Percentiles rank a stretch among this genome's conserved stretches.
phyloP scores from a whole-genome alignment of 2,329 filamentous ascomycete species.

The Colletotrichum sidae region DNA sequence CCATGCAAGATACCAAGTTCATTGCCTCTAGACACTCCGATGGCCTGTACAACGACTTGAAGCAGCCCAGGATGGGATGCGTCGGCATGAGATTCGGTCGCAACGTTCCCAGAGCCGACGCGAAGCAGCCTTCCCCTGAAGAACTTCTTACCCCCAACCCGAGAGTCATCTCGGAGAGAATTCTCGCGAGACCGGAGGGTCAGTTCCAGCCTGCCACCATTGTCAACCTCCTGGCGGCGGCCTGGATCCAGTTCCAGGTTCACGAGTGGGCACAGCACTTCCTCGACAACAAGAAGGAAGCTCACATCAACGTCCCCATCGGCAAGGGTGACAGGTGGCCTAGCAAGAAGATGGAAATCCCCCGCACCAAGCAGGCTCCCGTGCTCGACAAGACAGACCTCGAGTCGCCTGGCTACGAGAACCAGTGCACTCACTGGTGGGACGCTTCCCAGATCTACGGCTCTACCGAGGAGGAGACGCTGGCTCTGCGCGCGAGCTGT shows the following conservation, averaged over 20 bases:
- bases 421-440: conserved; percentile 58
- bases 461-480: conserved; percentile 51
- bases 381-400: conserved; percentile 49
- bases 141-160: conserved; percentile 55
- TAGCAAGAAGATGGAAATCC: conserved; percentile 48
- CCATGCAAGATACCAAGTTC: no score
- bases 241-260: conserved; percentile 62
- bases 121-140: conserved; percentile 51
- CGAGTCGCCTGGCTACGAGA: conserved; percentile 54
- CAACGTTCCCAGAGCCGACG: conserved; percentile 53
- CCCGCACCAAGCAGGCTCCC: conserved; percentile 48
- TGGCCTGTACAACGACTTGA: conserved; percentile 55
- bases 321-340: conserved; percentile 48
- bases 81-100: conserved; percentile 57
- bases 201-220: conserved; percentile 57
- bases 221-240: conserved; percentile 58
- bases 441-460: conserved; percentile 60
- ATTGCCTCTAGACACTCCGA: conserved; percentile 40
- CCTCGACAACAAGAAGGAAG: conserved; percentile 24
- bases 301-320: no score
- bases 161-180: conserved; percentile 53
- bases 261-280: conserved; percentile 55
- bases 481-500: conserved; percentile 46
- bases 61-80: conserved; percentile 57
- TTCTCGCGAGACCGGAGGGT: conserved; percentile 52